These are phyloP conservation scores for Westerdykella sp. DNA, from an alignment of 2,329 filamentous ascomycete species.

Conservation along the genomic window DNA sequence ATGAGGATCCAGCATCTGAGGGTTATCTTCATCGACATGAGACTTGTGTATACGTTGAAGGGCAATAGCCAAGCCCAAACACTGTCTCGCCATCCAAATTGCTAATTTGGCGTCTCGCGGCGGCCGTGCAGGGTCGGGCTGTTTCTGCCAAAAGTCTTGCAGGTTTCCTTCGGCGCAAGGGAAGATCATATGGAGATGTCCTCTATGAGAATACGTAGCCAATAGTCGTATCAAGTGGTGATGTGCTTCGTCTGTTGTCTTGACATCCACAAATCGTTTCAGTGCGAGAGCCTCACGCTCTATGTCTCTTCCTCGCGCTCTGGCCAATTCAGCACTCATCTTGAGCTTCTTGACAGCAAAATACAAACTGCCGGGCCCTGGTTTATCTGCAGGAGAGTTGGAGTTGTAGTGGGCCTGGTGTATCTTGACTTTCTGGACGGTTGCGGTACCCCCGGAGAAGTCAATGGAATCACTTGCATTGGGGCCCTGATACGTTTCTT, in stretches of 20 bases:
- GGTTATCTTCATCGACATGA: background rate
- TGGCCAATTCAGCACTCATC: background rate
- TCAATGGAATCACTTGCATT: background rate
- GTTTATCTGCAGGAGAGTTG: background rate
- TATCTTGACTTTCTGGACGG: conserved; percentile 1
- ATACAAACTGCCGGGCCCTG: background rate
- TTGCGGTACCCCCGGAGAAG: conserved; percentile 1
- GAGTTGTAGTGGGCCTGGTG: conserved; percentile 3
- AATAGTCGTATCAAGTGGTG: conserved; percentile 7
- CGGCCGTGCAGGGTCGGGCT: background rate
- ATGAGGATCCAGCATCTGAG: background rate
- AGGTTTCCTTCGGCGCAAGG: conserved; percentile 10
- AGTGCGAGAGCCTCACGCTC: conserved; percentile 2
- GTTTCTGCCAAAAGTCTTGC: conserved; percentile 4
- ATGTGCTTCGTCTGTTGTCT: background rate
- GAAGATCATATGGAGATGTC: conserved; percentile 6
- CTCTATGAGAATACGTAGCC: conserved; percentile 5
- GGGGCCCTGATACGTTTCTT: background rate
- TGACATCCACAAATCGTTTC: background rate
- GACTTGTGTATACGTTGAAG: conserved; percentile 5
- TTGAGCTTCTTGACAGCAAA: conserved; percentile 2
- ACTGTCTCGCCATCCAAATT: conserved; percentile 5
- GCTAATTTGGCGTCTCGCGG: background rate
- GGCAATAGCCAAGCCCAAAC: conserved; percentile 3
- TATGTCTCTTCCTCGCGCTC: background rate